These are phyloP conservation scores for Euphorbia schlechtendalii DNA, from an alignment of 441 rosid species.

Conservation along the genomic window DNA sequence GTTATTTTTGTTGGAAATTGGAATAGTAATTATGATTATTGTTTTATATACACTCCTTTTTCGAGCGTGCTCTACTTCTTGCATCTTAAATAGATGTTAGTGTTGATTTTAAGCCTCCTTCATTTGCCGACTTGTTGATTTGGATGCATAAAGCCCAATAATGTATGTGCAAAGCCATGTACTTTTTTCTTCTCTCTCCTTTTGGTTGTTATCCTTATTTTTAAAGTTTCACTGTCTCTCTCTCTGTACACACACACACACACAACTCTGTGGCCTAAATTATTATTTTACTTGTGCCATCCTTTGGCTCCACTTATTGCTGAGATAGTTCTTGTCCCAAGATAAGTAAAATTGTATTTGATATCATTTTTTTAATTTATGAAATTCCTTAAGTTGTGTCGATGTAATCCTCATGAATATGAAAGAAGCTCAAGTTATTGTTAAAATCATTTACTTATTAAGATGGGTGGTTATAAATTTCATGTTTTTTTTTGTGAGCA, in stretches of 20 bases:
- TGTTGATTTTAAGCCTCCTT: not conserved
- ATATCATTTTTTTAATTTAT: not conserved
- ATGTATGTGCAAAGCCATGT: too few relatives aligned
- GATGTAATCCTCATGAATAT: not conserved
- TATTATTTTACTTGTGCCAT: not conserved
- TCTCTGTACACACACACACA: too few relatives aligned
- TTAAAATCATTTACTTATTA: conserved; percentile 2
- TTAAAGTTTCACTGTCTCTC: too few relatives aligned
- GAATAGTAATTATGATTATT: not conserved
- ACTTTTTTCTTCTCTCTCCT: not conserved
- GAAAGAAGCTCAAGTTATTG: not conserved
- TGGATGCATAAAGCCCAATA: too few relatives aligned
- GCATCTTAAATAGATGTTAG: not conserved
- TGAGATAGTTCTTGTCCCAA: too few relatives aligned
- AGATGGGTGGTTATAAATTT: conserved; percentile 12
- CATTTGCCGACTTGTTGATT: too few relatives aligned
- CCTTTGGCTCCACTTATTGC: too few relatives aligned
- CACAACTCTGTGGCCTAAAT: not conserved
- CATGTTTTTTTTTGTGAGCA: conserved; percentile 25
- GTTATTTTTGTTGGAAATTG: too few relatives aligned
- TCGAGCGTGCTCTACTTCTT: not conserved
- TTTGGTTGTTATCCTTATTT: not conserved
- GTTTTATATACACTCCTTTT: not conserved
- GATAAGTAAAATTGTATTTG: not conserved
- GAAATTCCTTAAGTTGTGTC: not conserved